Base-by-base conservation (phyloP, 495 filamentous ascomycete species). In the Evernia prunastri region DNA sequence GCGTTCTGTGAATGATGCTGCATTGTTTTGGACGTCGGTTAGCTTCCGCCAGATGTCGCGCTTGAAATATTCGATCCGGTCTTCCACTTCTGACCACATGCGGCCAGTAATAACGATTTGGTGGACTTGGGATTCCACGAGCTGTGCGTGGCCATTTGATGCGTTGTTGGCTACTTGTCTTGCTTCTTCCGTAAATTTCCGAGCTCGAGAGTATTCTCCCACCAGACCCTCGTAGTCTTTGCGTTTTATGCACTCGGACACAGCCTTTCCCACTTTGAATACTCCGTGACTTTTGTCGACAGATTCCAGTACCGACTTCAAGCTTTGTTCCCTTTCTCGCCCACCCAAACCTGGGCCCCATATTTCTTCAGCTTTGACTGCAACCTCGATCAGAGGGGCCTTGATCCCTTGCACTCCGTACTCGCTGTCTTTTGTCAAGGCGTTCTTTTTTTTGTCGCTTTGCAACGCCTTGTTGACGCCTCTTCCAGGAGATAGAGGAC, bases 331-430 rank as follows among this genome's bases (percentile, higher is more conserved):
- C 69, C 91, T 87, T 63, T 97, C 93, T n/a, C 90, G 82, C 2
- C 94, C 93, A 36, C 91, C 90, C 58, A 98, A 77, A 23, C 92
- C 92, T 20, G 95, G 95, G 0, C 95, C 94, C 90, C 94, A 98
- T 6, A 97, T 86, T 66, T 98, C 95, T 72, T 98, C 91, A 0
- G 92, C 93, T 71, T 97, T 97, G 57, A 90, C 85, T 29, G 90
- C 90, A 3, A 91, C 90, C 69, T 97, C 94, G 13, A 90, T 79
- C 61, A 98, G 74, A 36, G 95, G 92, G 10, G 80, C 81, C 67
- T 95, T 92, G 62, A 98, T 96, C 11, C 92, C 92, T 70, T 87
- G 82, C 59, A 96, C 88, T 37, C 95, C 94, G 65, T 95, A 98
- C 70, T 98, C 94, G 66, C 89, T 92, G 72, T 98, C 94, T 72